These are phyloP conservation scores for Saccharomycopsis sp. DNA, from an alignment of 805 yeast genomes.

Conservation along the genomic window DNA sequence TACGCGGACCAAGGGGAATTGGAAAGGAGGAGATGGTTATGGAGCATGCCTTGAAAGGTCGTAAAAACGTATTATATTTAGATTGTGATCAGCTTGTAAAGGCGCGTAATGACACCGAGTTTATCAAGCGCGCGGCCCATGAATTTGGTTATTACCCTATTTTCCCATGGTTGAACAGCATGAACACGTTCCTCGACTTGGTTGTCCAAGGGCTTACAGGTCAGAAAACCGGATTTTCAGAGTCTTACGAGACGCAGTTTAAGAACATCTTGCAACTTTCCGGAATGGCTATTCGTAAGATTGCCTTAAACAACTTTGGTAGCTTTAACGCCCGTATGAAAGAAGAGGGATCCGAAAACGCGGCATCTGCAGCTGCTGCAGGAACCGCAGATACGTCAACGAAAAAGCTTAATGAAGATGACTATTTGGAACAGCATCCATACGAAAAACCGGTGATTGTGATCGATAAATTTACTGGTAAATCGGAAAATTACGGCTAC, in stretches of 20 bases:
- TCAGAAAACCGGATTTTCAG: conserved; percentile 85
- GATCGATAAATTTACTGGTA: conserved; percentile 61
- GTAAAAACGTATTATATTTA: conserved; percentile 56
- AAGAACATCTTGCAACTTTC: conserved; percentile 73
- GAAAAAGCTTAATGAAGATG: conserved; percentile 55
- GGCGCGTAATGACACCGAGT: conserved; percentile 64
- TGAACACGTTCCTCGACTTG: conserved; percentile 74
- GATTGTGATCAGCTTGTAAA: conserved; percentile 77
- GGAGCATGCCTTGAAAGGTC: conserved; percentile 54
- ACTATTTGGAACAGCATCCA: conserved; percentile 78
- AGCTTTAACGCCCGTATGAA: conserved; percentile 24
- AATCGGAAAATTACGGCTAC: conserved; percentile 55
- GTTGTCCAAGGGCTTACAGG: conserved; percentile 89
- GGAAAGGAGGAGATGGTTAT: conserved; percentile 80
- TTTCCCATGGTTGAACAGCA: conserved; percentile 83
- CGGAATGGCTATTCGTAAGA: conserved; percentile 63
- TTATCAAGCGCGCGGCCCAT: conserved; percentile 60
- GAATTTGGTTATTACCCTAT: conserved; percentile 90
- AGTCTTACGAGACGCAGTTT: conserved; percentile 72
- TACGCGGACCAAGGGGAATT: conserved; percentile 93
- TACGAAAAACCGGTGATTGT: conserved; percentile 81
- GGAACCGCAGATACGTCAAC: not conserved
- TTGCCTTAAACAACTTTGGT: conserved; percentile 43
- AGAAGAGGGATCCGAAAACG: conserved; percentile 1
- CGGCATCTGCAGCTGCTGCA: conserved; percentile 28